Evolutionary conservation across 345 rosid species (phyloP), one percentile per base, ranked within the genome.

Genomic region (Brassica juncea): DNA sequence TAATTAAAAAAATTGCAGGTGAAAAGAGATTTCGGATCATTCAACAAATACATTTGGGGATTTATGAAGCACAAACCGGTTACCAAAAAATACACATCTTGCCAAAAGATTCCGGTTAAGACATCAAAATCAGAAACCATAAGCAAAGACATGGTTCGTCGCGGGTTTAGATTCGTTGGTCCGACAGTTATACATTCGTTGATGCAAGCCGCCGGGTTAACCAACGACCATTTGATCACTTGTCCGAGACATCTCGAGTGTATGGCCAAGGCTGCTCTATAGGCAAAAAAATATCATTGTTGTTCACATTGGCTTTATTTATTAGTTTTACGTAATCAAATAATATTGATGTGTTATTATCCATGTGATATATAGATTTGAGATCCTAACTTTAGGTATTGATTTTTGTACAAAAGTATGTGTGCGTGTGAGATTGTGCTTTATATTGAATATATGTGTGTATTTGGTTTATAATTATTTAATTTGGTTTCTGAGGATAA

Each of bases 161-260:
- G 87, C 67, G 91, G 93, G 2, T 89, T 88, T 61, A 84, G 91
- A 71, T 74, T 80, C 74, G 91, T 89, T 72, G 93, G 93, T 30
- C 89, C 93, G 31, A 86, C 91, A 19, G 85, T 86, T 21, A 84
- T 86, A n/a, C 80, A 86, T 76, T 89, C 89, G 30, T 88, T 88
- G 71, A 88, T 89, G 90, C 91, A 89, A 85, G 91, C 91, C 10
- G 88, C 88, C 35, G 94, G 90, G 28, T 86, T 89, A 66, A 81
- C 85, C 42, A 89, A 86, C 69, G 89, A 84, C 82, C 93, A 89
- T 78, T 77, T 89, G 81, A 65, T 84, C 87, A 80, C 88, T 49
- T 89, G 93, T 57, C 87, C 89, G n/a, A 86, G 89, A 68, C 87
- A 89, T 81, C 84, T 83, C 23, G 87, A 87, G 66, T 85, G 86